Evolutionary conservation across 371 early-diverging fungal species (phyloP), one percentile per base, ranked within the genome.

Genomic region (Mucor mucedo): DNA sequence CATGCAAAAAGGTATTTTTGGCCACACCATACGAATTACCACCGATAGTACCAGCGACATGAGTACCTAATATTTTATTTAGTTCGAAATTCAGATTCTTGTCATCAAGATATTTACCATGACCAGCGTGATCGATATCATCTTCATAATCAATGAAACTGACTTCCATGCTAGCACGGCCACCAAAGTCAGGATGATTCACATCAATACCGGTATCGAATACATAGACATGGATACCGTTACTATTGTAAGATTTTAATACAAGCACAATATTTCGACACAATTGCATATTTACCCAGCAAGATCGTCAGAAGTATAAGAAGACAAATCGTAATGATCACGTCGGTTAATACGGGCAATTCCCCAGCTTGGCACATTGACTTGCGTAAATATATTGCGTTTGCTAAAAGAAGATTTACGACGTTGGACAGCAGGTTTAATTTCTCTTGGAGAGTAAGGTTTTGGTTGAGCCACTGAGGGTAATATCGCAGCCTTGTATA

Each of bases 131-230:
- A 52, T 87, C 87, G 0, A 52, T 58, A 9, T 66, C 69, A 14
- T 58, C 65, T 57, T 84, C 86, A 38, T 70, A 72, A 8, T 66
- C 49, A 33, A 87, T 73, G 65, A 87, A 87, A 49, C 84, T 91
- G 39, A 80, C 83, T 28, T 91, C 94, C 68, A 77, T 78, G 47
- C 60, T 69, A 39, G 95, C 98, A 69, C 95, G 88, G 11, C 91
- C 94, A 54, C 79, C 81, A 63, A 98, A 91, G 57, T 98, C 97
- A 21, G 73, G 75, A 75, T 96, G 95, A 3, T 65, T 66, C 32
- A 81, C 71, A 71, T 85, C 68, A 44, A 93, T 82, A 30, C 94
- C 94, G 5, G 93, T 89, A 68, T 94, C 94, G 40, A 94, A 65
- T 1, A 94, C 81, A 71, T 88, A 90, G 2, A 87, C 90, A 52